Evolutionary conservation across 257 asterid genomes (phyloP).

Genomic region (Rauvolfia tetraphylla): DNA sequence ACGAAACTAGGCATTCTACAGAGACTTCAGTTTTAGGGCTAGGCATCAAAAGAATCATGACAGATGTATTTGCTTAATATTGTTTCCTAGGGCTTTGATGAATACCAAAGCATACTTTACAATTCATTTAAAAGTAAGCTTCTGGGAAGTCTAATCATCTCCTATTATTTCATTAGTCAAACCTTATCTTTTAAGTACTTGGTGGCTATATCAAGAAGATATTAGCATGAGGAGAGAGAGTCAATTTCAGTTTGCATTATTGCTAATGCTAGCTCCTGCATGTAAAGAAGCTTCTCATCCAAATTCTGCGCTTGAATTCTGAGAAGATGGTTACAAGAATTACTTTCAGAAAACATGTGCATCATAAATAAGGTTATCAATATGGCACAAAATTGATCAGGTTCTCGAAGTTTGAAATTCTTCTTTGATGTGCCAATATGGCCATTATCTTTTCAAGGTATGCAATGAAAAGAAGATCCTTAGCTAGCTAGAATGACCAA

Average conservation of each 20-base stretch:
- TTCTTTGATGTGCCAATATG: background rate
- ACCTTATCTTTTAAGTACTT: background rate
- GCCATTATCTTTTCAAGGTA: background rate
- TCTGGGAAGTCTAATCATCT: too few relatives aligned
- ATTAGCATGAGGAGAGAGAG: too few relatives aligned
- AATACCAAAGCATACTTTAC: background rate
- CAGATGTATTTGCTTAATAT: background rate
- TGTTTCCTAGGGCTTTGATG: background rate
- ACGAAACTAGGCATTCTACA: background rate
- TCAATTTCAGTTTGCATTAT: background rate
- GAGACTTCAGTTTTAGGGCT: background rate
- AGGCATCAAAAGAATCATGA: background rate
- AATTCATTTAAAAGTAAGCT: background rate
- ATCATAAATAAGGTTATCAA: background rate
- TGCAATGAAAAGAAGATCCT: background rate
- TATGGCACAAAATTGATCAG: background rate
- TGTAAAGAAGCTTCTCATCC: background rate
- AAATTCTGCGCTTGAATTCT: background rate
- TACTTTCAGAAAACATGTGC: background rate
- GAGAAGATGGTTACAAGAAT: background rate
- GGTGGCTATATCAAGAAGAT: background rate
- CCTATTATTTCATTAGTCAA: too few relatives aligned
- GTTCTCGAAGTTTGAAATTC: background rate
- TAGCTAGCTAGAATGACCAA: too few relatives aligned
- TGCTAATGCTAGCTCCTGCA: background rate